Evolutionary conservation across 2,329 filamentous ascomycete genomes (phyloP).

Genomic region (Triangularia setosa): DNA sequence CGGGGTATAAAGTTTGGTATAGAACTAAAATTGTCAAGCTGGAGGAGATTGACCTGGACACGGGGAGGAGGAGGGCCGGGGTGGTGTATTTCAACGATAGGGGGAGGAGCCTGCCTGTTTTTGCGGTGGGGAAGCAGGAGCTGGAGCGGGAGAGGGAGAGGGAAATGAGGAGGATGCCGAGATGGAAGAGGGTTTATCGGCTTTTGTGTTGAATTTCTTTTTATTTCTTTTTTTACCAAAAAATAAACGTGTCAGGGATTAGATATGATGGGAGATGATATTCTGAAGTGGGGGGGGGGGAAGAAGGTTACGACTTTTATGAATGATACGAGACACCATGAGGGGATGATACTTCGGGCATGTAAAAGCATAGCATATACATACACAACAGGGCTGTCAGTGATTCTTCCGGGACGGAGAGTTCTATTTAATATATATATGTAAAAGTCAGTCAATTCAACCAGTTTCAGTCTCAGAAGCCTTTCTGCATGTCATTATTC

Average conservation of each 20-base stretch:
- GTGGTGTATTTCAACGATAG: constrained; percentile 41
- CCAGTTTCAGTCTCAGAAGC: too few species aligned
- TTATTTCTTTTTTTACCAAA: too few species aligned
- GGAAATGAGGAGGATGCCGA: constrained; percentile 57
- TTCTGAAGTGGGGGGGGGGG: too few species aligned
- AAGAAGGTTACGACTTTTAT: too few species aligned
- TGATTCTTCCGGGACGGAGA: too few species aligned
- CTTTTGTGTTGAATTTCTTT: constrained; percentile 56
- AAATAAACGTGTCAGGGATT: too few species aligned
- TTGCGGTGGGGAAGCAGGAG: constrained; percentile 71
- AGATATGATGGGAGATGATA: too few species aligned
- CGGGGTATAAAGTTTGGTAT: constrained; percentile 72
- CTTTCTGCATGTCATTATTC: too few species aligned
- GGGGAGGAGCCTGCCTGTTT: constrained; percentile 73
- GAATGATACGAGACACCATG: not conserved
- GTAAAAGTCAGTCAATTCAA: too few species aligned
- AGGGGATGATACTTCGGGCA: too few species aligned
- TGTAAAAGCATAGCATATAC: not conserved
- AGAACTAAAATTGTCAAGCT: constrained; percentile 63
- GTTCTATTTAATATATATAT: too few species aligned
- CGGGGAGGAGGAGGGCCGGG: constrained; percentile 75
- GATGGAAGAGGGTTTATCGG: constrained; percentile 74
- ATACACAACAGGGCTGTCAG: too few species aligned
- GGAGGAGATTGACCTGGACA: constrained; percentile 80
- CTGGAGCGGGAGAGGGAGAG: constrained; percentile 53